Evolutionary conservation across 768 basidiomycete species (phyloP), one percentile per base, ranked within the genome.

Genomic region (Hirschioporus abietinus): DNA sequence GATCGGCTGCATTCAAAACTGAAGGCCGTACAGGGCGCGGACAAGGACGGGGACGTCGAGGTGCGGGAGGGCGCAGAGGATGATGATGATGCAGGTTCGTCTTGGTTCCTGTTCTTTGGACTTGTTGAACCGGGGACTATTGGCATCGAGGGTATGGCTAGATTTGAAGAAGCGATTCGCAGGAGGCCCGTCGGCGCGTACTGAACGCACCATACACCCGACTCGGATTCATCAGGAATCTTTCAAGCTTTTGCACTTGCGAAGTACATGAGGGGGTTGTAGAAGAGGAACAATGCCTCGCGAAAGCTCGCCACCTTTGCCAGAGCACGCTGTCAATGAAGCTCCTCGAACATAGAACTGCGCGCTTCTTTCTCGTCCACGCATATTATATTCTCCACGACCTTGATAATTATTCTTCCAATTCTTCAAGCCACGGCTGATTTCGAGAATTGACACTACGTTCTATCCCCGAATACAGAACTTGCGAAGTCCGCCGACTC

Each of bases 1-100:
- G 77, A 89, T 68, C 84, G 93, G 67, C 82, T 94, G 58, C 87
- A 88, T 72, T 70, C 83, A 65, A 93, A 89, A 78, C 85, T 94
- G 64, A 72, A 75, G 62, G 76, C 80, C 23, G 78, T 83, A 68
- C 77, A 82, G 66, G 79, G 81, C 66, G 76, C 74, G 67, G 82
- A 83, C 58, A 71, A 71, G 58, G 78, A 79, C 7, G 72, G 67
- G 66, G 78, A 80, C 66, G 74, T 71, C 60, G 71, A 70, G 35
- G 65, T 76, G 34, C 77, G 78, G 63, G 79, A 76, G 35, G 78
- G 70, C 12, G 74, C 76, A 63, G 79, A 69, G 57, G 76, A 70
- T 35, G 70, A 42, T 65, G 76, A 70, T 35, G 70, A 42, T 65
- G 78, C 78, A 92, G 90, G 91, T 92, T 89, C 85, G 90, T 84